Evolutionary conservation across 2,329 filamentous ascomycete genomes (phyloP).

Genomic region (Grosmannia clavigera): DNA sequence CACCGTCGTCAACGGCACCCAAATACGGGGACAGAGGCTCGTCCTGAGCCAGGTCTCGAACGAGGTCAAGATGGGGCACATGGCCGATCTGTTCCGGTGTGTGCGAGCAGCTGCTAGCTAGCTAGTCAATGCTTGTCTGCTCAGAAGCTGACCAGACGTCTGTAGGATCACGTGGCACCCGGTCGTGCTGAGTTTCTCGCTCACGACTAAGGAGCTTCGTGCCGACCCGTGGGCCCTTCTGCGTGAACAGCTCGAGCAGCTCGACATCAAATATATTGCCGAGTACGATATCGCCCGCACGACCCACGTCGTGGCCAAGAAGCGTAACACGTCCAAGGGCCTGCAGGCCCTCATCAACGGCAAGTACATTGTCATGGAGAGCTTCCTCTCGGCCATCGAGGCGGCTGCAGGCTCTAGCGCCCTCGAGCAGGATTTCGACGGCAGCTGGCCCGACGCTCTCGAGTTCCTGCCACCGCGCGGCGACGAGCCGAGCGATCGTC

Average conservation of each 20-base stretch:
- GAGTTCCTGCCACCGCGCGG: conserved; percentile 62
- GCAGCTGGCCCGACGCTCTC: conserved; percentile 63
- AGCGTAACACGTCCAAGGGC: conserved; percentile 79
- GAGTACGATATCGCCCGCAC: conserved; percentile 61
- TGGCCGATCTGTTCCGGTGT: conserved; percentile 49
- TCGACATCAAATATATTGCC: conserved; percentile 77
- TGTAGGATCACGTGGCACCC: conserved; percentile 65
- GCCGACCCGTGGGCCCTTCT: conserved; percentile 50
- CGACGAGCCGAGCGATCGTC: conserved; percentile 60
- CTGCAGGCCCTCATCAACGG: conserved; percentile 78
- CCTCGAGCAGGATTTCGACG: conserved; percentile 70
- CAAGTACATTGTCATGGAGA: conserved; percentile 60
- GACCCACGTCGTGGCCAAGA: conserved; percentile 79
- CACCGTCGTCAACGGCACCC: conserved; percentile 62
- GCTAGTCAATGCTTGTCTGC: background rate
- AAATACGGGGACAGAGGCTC: conserved; percentile 50
- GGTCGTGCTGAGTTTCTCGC: conserved; percentile 69
- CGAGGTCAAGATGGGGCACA: conserved; percentile 60
- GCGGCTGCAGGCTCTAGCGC: conserved; percentile 34
- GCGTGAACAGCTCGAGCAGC: conserved; percentile 56
- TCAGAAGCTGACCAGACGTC: background rate
- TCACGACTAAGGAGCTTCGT: conserved; percentile 58
- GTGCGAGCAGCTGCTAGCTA: conserved; percentile 1
- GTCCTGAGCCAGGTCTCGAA: conserved; percentile 46
- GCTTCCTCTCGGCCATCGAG: conserved; percentile 62